Conservation (phyloP, 805 yeast genomes). For the Kuraishia capsulata region DNA sequence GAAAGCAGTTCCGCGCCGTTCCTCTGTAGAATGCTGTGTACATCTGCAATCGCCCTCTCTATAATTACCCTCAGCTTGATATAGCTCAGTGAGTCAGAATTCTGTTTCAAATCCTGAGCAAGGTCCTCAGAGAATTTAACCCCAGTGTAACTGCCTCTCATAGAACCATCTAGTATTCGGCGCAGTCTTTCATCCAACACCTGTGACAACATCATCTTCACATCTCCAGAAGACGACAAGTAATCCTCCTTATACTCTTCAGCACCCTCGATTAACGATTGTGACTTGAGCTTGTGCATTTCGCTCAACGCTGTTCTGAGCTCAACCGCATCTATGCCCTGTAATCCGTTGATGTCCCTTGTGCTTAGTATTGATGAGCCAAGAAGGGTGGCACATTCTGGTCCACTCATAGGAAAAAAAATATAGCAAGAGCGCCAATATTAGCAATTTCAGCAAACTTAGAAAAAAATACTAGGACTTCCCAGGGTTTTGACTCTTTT, state of each 20-base stretch:
- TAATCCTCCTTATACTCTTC: not conserved
- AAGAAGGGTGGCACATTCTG: not conserved
- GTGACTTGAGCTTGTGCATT: not conserved
- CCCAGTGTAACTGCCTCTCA: not conserved
- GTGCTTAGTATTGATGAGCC: not conserved
- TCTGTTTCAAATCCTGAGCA: not conserved
- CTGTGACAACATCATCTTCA: not conserved
- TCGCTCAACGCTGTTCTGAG: not conserved
- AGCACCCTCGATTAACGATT: not conserved
- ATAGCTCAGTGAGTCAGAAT: not conserved
- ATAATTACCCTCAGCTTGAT: slow-evolving; percentile 8
- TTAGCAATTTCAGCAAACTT: too few species aligned
- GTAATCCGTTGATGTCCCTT: not conserved
- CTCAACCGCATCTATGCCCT: not conserved
- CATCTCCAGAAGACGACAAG: not conserved
- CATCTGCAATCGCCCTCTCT: slow-evolving; percentile 9
- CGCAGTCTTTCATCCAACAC: not conserved
- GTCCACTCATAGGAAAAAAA: not conserved
- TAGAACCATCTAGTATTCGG: not conserved
- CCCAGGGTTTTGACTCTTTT: too few species aligned
- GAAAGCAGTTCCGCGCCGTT: slow-evolving; percentile 2
- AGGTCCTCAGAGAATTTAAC: not conserved
- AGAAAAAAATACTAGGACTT: too few species aligned
- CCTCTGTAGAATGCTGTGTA: slow-evolving; percentile 1
- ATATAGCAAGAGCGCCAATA: too few species aligned